Conservation (phyloP, 2,329 filamentous ascomycete genomes). For the Paracoccidioides brasiliensis region DNA sequence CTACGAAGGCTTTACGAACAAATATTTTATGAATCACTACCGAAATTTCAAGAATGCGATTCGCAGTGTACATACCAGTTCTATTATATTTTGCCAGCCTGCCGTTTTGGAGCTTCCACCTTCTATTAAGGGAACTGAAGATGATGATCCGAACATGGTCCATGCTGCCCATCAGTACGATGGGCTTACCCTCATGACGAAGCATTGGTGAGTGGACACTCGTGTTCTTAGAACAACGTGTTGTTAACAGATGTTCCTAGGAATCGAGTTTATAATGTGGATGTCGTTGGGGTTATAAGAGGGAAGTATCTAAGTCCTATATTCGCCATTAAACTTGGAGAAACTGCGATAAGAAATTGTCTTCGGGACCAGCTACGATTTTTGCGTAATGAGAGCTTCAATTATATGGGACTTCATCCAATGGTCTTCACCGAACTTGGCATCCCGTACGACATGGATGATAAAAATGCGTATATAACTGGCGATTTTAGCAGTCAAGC, state of each 20-base stretch:
- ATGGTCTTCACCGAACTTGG: conserved; percentile 90
- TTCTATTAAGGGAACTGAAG: conserved; percentile 67
- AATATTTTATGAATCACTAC: conserved; percentile 81
- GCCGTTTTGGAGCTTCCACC: conserved; percentile 88
- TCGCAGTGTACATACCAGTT: conserved; percentile 60
- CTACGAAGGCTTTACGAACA: conserved; percentile 78
- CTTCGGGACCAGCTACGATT: conserved; percentile 75
- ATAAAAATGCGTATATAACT: conserved; percentile 87
- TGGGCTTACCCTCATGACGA: conserved; percentile 89
- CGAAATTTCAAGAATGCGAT: conserved; percentile 63
- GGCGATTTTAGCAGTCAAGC: conserved; percentile 91
- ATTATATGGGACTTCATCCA: conserved; percentile 77
- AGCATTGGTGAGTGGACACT: conserved; percentile 57
- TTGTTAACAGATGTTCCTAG: conserved; percentile 20
- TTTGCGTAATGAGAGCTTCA: conserved; percentile 73
- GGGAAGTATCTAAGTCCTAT: conserved; percentile 80
- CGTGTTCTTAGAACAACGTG: conserved; percentile 6
- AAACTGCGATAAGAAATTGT: conserved; percentile 87
- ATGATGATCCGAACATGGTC: conserved; percentile 81
- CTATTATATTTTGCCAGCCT: conserved; percentile 82
- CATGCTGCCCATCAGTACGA: conserved; percentile 97
- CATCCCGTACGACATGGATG: conserved; percentile 97
- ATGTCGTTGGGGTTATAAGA: conserved; percentile 81
- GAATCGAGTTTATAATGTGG: conserved; percentile 93
- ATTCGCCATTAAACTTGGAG: conserved; percentile 84